Conservation (phyloP, 1,284 basidiomycete genomes). For the Cryptococcus depauperatus region DNA sequence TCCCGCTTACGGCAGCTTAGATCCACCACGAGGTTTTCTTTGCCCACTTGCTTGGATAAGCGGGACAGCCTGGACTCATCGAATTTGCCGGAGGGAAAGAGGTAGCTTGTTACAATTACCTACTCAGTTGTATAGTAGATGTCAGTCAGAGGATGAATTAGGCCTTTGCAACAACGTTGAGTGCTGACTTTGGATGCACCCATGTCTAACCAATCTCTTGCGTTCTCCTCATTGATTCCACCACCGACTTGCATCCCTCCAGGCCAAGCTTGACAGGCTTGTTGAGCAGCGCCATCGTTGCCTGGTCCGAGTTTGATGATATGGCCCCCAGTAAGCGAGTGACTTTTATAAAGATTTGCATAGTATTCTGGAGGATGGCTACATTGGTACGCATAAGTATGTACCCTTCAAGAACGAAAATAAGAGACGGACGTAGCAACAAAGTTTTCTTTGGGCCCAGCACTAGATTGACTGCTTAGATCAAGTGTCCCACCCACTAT, state of each 20-base stretch:
- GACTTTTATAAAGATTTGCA: conserved; percentile 64
- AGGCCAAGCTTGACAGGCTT: conserved; percentile 77
- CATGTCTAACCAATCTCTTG: conserved; percentile 70
- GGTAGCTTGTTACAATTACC: conserved; percentile 94
- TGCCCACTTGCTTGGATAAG: conserved; percentile 64
- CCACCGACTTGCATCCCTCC: conserved; percentile 85
- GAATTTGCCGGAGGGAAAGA: conserved; percentile 80
- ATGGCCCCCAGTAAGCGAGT: conserved; percentile 76
- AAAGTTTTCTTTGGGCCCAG: conserved; percentile 79
- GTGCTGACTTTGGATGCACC: conserved; percentile 79
- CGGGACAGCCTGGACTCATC: conserved; percentile 61
- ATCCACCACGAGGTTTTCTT: conserved; percentile 86
- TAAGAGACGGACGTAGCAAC: conserved; percentile 70
- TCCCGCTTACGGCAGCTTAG: conserved; percentile 81
- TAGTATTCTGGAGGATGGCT: conserved; percentile 77
- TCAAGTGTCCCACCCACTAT: conserved; percentile 89
- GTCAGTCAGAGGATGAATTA: background rate
- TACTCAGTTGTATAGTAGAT: conserved; percentile 46
- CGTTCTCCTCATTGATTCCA: conserved; percentile 77
- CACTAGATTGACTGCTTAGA: conserved; percentile 42
- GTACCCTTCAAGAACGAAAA: background rate
- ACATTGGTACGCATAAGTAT: too few relatives aligned
- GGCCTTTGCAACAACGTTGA: background rate
- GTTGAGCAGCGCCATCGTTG: conserved; percentile 78
- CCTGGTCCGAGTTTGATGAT: conserved; percentile 88